Percentiles rank a stretch among this genome's conserved stretches.
Conservation (phyloP, 495 filamentous ascomycete genomes). For the Trichoderma asperelloides region DNA sequence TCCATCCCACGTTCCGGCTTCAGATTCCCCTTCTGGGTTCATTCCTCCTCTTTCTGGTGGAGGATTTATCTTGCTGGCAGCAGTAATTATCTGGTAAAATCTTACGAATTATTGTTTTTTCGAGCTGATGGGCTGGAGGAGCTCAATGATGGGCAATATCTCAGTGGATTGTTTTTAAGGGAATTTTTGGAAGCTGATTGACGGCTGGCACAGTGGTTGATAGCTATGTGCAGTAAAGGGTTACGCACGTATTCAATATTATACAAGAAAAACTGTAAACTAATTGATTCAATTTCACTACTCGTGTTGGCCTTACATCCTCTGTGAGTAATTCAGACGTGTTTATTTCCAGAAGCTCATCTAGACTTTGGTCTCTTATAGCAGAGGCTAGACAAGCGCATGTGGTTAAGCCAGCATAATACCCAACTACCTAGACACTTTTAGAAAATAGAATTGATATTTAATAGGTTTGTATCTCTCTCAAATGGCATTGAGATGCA, state of each 20-base stretch:
- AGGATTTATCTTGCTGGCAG: not conserved
- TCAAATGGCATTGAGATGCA: no score
- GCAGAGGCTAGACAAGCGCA: no score
- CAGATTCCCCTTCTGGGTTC: not conserved
- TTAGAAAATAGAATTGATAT: no score
- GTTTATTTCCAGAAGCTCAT: no score
- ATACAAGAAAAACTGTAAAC: not conserved
- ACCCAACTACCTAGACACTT: no score
- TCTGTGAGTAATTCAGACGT: not conserved
- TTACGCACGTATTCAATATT: not conserved
- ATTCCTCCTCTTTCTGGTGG: not conserved
- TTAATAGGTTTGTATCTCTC: no score
- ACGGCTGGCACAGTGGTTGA: not conserved
- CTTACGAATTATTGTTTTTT: not conserved
- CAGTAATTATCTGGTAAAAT: not conserved
- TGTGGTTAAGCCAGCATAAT: no score
- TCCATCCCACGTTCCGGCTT: not conserved
- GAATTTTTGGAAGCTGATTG: constrained; percentile 1
- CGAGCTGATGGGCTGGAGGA: not conserved
- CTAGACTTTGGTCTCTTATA: no score
- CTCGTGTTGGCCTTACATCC: not conserved
- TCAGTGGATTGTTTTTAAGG: not conserved
- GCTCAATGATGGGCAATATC: not conserved
- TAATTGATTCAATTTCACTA: not conserved
- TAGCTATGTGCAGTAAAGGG: not conserved